Base-by-base conservation (phyloP, 495 filamentous ascomycete species). In the Podospora pseudopauciseta region DNA sequence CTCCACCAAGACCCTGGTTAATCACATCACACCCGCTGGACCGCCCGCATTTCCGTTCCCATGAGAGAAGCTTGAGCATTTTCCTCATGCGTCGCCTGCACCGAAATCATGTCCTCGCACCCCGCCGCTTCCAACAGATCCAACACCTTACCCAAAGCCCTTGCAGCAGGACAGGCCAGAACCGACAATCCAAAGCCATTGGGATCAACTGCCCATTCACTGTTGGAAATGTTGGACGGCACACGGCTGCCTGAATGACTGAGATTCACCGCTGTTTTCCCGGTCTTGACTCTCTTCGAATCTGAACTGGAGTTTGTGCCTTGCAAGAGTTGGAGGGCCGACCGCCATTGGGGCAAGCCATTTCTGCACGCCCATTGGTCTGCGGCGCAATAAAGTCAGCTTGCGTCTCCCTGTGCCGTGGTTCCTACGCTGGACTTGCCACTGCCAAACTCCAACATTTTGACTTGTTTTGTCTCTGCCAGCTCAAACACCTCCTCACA, bases 261-360 rank as follows among this genome's bases (percentile, higher is more conserved):
- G 34, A 39, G 34, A 11, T 39, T 39, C 34, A 39, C 34, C 34
- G 34, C 34, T 39, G 34, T 39, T 39, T 39, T 5, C 34, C 11
- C 1, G 23, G 34, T 39, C 34, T 39, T 39, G 34, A 6, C 34
- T 6, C 6, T 5, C 34, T 4, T 39, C 34, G 6, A 4, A 39
- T 39, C 34, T 39, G 59, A 27, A 18, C 61, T 39, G 60, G 67
- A 49, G 5, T 6, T 49, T 49, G 7, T 49, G 39, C 5, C 5
- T 49, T 16, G 2, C 13, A 13, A 49, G 15, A 16, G 3, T 16
- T 18, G 7, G 2, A 16, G 39, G 39, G 15, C 39, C 39, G 68
- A 73, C 73, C 75, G 75, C 75, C 71, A 60, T 71, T 73, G 75
- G 63, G 73, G 75, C 75, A 71, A 75, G 61, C 65, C 53, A 65